Conservation (phyloP, 2,329 filamentous ascomycete species). For the Penicillium expansum region DNA sequence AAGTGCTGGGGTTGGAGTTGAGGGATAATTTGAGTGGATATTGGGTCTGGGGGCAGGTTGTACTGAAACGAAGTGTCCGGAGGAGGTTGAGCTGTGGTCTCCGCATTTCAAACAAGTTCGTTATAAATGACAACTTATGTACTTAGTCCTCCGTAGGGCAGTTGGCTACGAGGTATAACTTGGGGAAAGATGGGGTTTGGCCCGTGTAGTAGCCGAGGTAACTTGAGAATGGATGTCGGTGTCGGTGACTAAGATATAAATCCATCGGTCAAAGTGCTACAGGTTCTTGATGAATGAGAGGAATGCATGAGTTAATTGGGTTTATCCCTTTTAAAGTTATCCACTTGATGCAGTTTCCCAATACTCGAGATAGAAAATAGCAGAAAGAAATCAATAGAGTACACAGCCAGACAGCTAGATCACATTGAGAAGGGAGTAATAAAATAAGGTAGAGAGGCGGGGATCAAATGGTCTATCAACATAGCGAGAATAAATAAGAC, state of each 20-base stretch:
- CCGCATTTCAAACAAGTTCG: constrained; percentile 4
- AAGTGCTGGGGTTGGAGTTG: neutral
- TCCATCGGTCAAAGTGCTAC: neutral
- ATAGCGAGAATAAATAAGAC: constrained; percentile 22
- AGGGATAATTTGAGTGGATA: neutral
- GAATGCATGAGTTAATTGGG: neutral
- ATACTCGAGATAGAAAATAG: constrained; percentile 6
- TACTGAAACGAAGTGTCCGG: constrained; percentile 1
- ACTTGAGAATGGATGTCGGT: neutral
- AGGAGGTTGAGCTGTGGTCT: neutral
- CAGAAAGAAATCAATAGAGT: constrained; percentile 21
- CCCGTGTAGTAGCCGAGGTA: constrained; percentile 11
- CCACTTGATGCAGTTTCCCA: neutral
- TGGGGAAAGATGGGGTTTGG: constrained; percentile 4
- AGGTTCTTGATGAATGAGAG: neutral
- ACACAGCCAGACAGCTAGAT: constrained; percentile 9
- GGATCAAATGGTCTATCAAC: constrained; percentile 22
- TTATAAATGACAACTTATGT: neutral
- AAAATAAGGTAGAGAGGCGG: constrained; percentile 10
- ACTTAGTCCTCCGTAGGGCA: neutral
- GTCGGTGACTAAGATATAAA: constrained; percentile 9
- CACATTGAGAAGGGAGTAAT: constrained; percentile 8
- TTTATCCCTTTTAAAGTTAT: neutral
- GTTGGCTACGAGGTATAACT: neutral
- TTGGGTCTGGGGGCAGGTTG: no score